phyloP scores from a whole-genome alignment of 2,329 filamentous ascomycete species.

The Ambrosiella beaveri region DNA sequence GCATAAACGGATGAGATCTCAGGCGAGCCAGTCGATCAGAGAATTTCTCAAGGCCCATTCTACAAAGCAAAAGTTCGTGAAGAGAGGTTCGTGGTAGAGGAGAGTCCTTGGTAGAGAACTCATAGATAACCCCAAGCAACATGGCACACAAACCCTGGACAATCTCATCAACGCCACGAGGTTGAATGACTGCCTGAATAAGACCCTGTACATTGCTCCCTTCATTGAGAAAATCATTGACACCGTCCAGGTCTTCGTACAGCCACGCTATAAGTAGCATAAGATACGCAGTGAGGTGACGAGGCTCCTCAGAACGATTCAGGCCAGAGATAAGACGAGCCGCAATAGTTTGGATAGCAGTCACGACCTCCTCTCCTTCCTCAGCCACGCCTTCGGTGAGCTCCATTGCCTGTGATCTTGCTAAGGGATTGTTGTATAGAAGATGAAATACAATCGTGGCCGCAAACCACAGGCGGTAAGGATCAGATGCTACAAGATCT shows the following conservation, averaged over 20 bases:
- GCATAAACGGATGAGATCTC: constrained; percentile 58
- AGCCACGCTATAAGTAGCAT: constrained; percentile 83
- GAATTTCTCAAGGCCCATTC: constrained; percentile 73
- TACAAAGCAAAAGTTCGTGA: constrained; percentile 58
- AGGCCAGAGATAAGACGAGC: constrained; percentile 72
- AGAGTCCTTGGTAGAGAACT: constrained; percentile 95
- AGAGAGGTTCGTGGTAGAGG: constrained; percentile 68
- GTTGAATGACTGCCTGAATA: constrained; percentile 52
- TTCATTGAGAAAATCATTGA: constrained; percentile 84
- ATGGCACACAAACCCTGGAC: constrained; percentile 71
- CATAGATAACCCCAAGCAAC: constrained; percentile 76
- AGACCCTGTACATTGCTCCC: constrained; percentile 82
- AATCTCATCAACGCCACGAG: constrained; percentile 41
- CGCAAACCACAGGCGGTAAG: constrained; percentile 81
- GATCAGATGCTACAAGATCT: constrained; percentile 48
- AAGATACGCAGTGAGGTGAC: constrained; percentile 67
- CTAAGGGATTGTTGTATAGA: constrained; percentile 59
- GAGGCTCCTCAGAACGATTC: constrained; percentile 57
- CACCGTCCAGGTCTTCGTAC: constrained; percentile 78
- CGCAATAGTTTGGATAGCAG: constrained; percentile 74
- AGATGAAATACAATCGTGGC: constrained; percentile 75
- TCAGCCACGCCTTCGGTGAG: constrained; percentile 80
- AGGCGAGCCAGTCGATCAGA: constrained; percentile 65
- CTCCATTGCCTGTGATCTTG: constrained; percentile 62
- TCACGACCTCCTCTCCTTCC: constrained; percentile 85